These are phyloP conservation scores for Emydomyces testavorans DNA, from an alignment of 2,329 filamentous ascomycete species.

Conservation along the genomic window DNA sequence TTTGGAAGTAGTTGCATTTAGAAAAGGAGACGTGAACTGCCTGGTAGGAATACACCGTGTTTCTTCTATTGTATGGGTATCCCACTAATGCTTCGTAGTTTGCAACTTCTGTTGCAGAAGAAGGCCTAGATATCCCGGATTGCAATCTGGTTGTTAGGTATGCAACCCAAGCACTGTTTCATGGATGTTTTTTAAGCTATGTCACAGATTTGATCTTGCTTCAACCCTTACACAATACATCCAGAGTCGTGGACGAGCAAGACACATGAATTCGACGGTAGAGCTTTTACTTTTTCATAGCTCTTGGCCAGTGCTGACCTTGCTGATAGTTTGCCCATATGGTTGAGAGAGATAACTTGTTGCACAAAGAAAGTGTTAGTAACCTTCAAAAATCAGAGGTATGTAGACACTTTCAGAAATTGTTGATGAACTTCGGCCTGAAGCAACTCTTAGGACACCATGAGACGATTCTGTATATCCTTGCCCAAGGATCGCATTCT, in stretches of 20 bases:
- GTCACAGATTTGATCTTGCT: constrained; percentile 66
- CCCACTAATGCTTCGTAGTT: constrained; percentile 32
- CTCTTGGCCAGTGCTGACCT: neutral
- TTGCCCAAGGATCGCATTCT: constrained; percentile 66
- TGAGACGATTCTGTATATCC: constrained; percentile 64
- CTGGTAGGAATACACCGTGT: constrained; percentile 26
- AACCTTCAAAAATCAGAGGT: constrained; percentile 38
- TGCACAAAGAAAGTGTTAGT: constrained; percentile 50
- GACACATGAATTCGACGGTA: constrained; percentile 58
- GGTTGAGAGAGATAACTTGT: constrained; percentile 60
- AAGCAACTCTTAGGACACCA: constrained; percentile 33
- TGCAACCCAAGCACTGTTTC: neutral
- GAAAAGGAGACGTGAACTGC: constrained; percentile 48
- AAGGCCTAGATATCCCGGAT: constrained; percentile 55
- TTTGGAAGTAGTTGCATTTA: constrained; percentile 54
- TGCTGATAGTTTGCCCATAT: constrained; percentile 58
- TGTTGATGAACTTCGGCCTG: neutral
- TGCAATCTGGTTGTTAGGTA: constrained; percentile 52
- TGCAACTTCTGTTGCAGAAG: constrained; percentile 54
- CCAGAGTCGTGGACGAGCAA: constrained; percentile 78
- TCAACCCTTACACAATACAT: constrained; percentile 87
- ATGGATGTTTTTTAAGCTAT: neutral
- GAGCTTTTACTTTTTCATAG: neutral
- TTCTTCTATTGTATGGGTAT: neutral
- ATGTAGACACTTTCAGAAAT: constrained; percentile 9